A percentile compares a stretch with the other conserved stretches of the same genome.
phyloP scores from a whole-genome alignment of 2,329 filamentous ascomycete species.

The Lachnellula willkommii region DNA sequence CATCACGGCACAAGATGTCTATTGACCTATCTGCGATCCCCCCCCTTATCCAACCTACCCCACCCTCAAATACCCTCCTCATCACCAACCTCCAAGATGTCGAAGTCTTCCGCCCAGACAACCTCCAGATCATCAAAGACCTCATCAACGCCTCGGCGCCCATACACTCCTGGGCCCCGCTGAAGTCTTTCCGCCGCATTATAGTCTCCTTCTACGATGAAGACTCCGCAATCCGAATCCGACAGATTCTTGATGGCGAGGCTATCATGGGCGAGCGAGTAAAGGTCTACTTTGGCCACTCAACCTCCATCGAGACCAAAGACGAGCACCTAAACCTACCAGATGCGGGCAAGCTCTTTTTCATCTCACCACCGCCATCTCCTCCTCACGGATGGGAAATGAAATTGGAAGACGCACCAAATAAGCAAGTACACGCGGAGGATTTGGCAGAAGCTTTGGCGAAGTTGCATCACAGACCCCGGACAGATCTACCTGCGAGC shows the following conservation, averaged over 20 bases:
- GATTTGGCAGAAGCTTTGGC: slow-evolving; percentile 63
- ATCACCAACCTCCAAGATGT: slow-evolving; percentile 73
- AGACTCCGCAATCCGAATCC: slow-evolving; percentile 64
- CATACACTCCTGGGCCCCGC: slow-evolving; percentile 71
- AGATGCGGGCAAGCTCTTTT: slow-evolving; percentile 66
- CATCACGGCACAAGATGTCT: slow-evolving; percentile 45
- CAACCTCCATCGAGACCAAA: slow-evolving; percentile 49
- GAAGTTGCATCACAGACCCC: slow-evolving; percentile 47
- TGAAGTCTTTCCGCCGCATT: slow-evolving; percentile 79
- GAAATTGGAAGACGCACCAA: slow-evolving; percentile 62
- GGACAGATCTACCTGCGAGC: slow-evolving; percentile 34
- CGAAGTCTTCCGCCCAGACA: slow-evolving; percentile 69
- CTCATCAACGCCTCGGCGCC: slow-evolving; percentile 65
- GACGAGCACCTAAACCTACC: slow-evolving; percentile 60
- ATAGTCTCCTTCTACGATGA: slow-evolving; percentile 71
- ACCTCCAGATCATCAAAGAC: slow-evolving; percentile 67
- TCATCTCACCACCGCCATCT: slow-evolving; percentile 64
- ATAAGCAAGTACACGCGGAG: slow-evolving; percentile 64
- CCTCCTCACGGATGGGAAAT: slow-evolving; percentile 67
- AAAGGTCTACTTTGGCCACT: slow-evolving; percentile 63
- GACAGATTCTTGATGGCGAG: slow-evolving; percentile 69
- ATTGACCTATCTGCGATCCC: slow-evolving; percentile 72
- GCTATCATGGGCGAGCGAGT: slow-evolving; percentile 63
- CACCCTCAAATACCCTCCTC: slow-evolving; percentile 76
- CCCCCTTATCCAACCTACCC: slow-evolving; percentile 63